Base-by-base conservation (phyloP, 768 basidiomycete species). In the Candolleomyces eurysporus region DNA sequence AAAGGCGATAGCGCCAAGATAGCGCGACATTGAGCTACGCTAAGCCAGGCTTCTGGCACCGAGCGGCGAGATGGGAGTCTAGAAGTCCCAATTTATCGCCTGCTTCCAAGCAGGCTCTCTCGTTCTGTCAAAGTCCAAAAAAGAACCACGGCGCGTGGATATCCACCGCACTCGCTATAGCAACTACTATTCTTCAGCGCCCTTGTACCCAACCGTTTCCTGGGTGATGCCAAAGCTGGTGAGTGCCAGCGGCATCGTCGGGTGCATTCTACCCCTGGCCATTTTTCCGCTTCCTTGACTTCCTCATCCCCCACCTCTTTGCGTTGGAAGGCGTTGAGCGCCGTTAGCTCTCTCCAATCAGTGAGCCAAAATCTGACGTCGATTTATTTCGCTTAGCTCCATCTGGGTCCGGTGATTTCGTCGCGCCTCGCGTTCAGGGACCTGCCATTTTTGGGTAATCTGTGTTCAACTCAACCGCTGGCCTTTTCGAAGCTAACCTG, bases 401-500 rank as follows among this genome's bases (percentile, higher is more conserved):
- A 56, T 56, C 54, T 17, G 40, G 54, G 30, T 39, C 26, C 40
- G 19, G 39, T 56, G 54, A 56, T 56, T 56, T 36, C 40, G 32
- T n/a, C 40, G 54, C 54, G 54, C 54, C 54, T 56, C 54, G 54
- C 54, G 54, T 56, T 43, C 32, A 16, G 52, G 52, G 16, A 31
- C 54, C 42, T 56, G 40, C 54, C 54, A 56, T 56, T 56, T 56
- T 43, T 5, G 54, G 54, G 54, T 56, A 56, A 42, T 43, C 54
- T 26, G 39, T 56, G 54, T 56, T 56, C 54, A 56, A 56, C 54
- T 56, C 54, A n/a, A 21, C 26, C 14, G 52, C 36, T 39, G 16
- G 39, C 54, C 19, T 56, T 43, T 56, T 21, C 40, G 36, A 56
- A 10, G 54, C 54, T 43, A 56, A 53, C 52, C 16, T 14, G 7